phyloP scores from a whole-genome alignment of 1,139 yeast species.

The Pichia sp. region DNA sequence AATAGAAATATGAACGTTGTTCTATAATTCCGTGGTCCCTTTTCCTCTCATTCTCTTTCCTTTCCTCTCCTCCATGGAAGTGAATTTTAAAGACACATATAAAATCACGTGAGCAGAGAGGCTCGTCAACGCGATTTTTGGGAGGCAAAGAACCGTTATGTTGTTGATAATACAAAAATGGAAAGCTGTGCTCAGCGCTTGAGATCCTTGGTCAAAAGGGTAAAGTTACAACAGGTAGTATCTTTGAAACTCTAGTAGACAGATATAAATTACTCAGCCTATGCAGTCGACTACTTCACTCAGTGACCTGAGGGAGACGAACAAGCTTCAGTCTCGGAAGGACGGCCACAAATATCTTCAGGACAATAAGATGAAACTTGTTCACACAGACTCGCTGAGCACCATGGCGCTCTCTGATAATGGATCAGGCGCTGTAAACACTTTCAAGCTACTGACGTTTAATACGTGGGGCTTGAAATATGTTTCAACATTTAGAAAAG shows the following conservation, averaged over 20 bases:
- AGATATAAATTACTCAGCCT: neutral
- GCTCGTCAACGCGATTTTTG: neutral
- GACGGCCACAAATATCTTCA: neutral
- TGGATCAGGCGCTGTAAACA: neutral
- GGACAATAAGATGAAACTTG: neutral
- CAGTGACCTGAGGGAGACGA: neutral
- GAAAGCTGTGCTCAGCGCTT: neutral
- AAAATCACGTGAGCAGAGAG: neutral
- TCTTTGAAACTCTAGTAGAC: no score
- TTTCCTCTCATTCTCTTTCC: no score
- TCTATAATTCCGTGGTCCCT: no score
- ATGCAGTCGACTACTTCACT: slow-evolving; percentile 7
- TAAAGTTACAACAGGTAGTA: neutral
- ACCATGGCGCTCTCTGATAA: neutral
- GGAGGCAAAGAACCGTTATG: neutral
- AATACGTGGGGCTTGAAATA: slow-evolving; percentile 89
- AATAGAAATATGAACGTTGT: no score
- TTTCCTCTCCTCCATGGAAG: no score
- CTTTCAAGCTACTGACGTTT: slow-evolving; percentile 54
- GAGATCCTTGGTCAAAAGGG: neutral
- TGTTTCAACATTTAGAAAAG: slow-evolving; percentile 64
- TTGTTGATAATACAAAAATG: neutral
- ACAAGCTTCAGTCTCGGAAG: neutral
- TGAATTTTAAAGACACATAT: no score
- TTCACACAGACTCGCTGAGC: neutral